Evolutionary conservation across 345 rosid genomes (phyloP), one percentile per base, ranked within the genome.

Genomic region (Gossypium mustelinum): DNA sequence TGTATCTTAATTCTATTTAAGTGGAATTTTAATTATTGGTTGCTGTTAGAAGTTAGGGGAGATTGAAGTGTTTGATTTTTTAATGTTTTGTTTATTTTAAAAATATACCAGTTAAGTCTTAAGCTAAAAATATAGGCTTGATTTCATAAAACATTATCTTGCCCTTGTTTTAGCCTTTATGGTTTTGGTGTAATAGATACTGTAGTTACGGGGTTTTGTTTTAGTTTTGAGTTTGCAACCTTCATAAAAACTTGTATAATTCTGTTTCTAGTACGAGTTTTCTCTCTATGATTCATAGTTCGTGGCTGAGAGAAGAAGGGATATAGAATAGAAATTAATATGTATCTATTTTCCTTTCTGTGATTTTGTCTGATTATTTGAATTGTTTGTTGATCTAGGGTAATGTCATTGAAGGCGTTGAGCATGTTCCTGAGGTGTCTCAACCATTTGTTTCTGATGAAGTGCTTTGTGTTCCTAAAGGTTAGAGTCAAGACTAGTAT

Each of bases 361-460:
- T 64, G 50, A n/a, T 41, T 41, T 65, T 65, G 2, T 24, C 17
- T 64, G 59, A 72, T 75, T 55, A 70, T 78, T 29, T 59, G 76
- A 16, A 67, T 18, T 77, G 52, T 76, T 61, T 58, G 76, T 65
- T 85, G 84, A 50, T 75, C 60, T 81, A 92, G 97, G 92, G 70
- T 63, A 81, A 43, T 73, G 61, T 61, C 58, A 58, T 61, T 63
- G 82, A 75, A 68, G 77, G 66, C 22, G 63, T 39, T 72, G 80
- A 81, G 65, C 85, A 66, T 77, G 83, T 61, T 56, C 74, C 73
- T 57, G 82, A 60, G 56, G 52, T 73, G 59, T 75, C 84, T 25
- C 79, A 80, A 57, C 65, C 80, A 73, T 76, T 83, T 61, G 57
- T 76, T 29, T 68, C 80, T 61, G 82, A 87, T 78, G 79, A 77